Evolutionary conservation across 805 yeast genomes (phyloP), one percentile per base, ranked within the genome.

Genomic region (Ogataea glucozyma): DNA sequence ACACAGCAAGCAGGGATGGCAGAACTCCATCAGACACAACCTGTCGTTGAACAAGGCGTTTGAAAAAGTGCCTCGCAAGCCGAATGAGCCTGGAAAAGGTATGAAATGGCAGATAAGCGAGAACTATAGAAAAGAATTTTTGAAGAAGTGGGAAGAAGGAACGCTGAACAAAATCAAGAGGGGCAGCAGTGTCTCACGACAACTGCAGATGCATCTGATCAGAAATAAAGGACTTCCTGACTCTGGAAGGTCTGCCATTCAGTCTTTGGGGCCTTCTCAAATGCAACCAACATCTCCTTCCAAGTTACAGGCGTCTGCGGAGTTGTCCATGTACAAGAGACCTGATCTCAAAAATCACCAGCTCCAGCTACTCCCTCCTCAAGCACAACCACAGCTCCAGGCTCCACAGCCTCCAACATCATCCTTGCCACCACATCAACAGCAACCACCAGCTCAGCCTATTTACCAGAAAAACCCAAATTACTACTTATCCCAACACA

Each of bases 101-200:
- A 91, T 93, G 95, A 93, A 93, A 67, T 93, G 99, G 99, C 95
- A 89, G 67, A 90, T 93, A 46, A 81, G 89, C 49, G 93, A 88
- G 30, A 70, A 81, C 36, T 91, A 85, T 62, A 83, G 85, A 56
- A 82, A 81, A 33, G 99, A 93, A 51, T 90, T 90, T 57, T 66
- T 90, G 61, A 78, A 75, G 53, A 87, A 89, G 68, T 81, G 90
- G 67, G 79, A 78, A 46, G 81, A 77, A 47, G 96, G 96, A 12
- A 76, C 84, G 29, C 66, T 85, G 37, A 78, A 81, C 53, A 86
- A 85, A 56, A 75, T 82, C 14, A 79, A 88, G 67, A 70, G 95
- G 54, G 95, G 95, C 7, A 80, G 87, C 9, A 79, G 87, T 24
- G 93, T 86, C 10, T 81, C 90, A 20, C 75, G 93, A 60, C 91